Evolutionary conservation across 345 rosid genomes (phyloP).

Genomic region (Rhodamnia argentea): DNA sequence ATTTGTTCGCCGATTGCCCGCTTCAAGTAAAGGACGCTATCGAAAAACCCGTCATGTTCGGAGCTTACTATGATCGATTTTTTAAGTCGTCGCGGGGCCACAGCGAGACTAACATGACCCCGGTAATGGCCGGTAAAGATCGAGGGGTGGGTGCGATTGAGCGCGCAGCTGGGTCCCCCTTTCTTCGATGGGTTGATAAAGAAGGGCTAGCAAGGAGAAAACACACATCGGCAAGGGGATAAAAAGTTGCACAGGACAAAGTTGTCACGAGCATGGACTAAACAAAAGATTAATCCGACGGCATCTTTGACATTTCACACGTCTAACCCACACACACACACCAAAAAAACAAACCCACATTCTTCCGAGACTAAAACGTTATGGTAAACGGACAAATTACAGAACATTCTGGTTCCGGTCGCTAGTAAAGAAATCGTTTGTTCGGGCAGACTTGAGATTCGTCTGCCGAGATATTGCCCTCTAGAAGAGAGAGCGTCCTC

Average conservation of each 20-base stretch:
- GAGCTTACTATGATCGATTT: background rate
- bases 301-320: background rate
- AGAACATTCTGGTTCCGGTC: background rate
- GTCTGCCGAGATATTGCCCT: background rate
- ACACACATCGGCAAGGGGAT: background rate
- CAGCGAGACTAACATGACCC: background rate
- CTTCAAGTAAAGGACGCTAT: background rate
- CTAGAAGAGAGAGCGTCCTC: background rate
- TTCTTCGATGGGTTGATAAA: background rate
- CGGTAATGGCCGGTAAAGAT: background rate
- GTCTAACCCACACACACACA: background rate
- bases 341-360: background rate
- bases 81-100: background rate
- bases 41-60: background rate
- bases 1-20: background rate
- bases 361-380: background rate
- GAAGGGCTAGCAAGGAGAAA: constrained; percentile 6
- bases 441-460: background rate
- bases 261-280: background rate
- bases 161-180: background rate
- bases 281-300: background rate
- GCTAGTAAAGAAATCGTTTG: background rate
- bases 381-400: background rate
- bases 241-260: background rate
- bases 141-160: too few relatives aligned